Base-by-base conservation (phyloP, 345 rosid species). In the Alliaria petiolata region DNA sequence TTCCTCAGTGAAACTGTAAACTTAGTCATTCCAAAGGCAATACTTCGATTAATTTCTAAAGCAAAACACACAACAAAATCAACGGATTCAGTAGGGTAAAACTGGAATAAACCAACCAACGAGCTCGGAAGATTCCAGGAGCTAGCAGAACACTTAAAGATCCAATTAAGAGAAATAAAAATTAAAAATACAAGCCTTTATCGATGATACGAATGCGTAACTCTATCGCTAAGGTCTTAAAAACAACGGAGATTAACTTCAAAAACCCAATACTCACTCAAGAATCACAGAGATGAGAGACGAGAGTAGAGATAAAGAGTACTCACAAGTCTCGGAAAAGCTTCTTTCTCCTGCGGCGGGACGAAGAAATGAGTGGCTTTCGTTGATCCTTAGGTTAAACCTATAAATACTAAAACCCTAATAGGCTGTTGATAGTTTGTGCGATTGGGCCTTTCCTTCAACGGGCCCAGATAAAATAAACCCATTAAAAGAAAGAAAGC, bases 371-470 rank as follows among this genome's bases (percentile, higher is more conserved):
- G 42, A 16, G 43, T 9, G 4, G 26, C 4, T 39, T 54, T 54
- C 25, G 8, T 17, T 10, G 39, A 8, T 2, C 0, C 0, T n/a
- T 67, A 53, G 71, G 54, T 31, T 54, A 31, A 55, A 16, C 58
- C 17, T 40, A 42, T 67, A 67, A 31, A 63, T 31, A 47, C 43
- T 16, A 30, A 54, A 65, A 15, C 58, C 71, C 71, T 54, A 67
- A 30, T 30, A n/a, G 42, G 4, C 3, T 25, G n/a, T n/a, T 26
- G n/a, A 39, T 15, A 7, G 31, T 25, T 13, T 7, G 16, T 12
- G 1, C 16, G 19, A 45, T 45, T 63, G 68, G 68, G 68, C 68
- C 44, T 63, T 8, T 19, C 0, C 7, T 17, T 17, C 7, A 16
- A 30, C 1, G 38, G 38, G 59, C 20, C 31, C 17, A 7, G 5